Percentiles rank a stretch among this genome's conserved stretches.
Evolutionary conservation across 345 rosid species (phyloP).

Genomic region (Populus euphratica): DNA sequence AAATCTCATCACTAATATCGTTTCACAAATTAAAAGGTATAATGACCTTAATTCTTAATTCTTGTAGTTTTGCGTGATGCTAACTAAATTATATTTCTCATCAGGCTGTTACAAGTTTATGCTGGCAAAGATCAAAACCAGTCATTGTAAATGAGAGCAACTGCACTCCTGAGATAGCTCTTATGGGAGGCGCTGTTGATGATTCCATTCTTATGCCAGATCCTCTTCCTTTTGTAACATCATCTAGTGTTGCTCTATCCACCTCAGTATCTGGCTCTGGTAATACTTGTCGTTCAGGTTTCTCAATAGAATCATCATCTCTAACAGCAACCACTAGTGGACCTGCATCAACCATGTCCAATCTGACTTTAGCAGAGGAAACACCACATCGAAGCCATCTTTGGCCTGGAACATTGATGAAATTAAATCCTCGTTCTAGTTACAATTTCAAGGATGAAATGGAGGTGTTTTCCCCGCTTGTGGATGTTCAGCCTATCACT

Average conservation of each 20-base stretch:
- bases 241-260: constrained; percentile 50
- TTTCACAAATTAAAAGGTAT: constrained; percentile 3
- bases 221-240: constrained; percentile 75
- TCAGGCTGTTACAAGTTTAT: constrained; percentile 91
- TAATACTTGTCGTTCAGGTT: constrained; percentile 32
- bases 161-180: constrained; percentile 81
- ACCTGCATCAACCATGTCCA: constrained; percentile 32
- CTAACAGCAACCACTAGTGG: constrained; percentile 34
- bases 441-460: constrained; percentile 82
- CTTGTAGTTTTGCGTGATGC: constrained; percentile 15
- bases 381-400: constrained; percentile 63
- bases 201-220: constrained; percentile 97
- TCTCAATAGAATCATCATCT: constrained; percentile 38
- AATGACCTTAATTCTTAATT: neutral
- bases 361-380: constrained; percentile 53
- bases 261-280: constrained; percentile 49
- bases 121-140: constrained; percentile 98
- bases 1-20: neutral
- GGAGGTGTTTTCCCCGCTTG: constrained; percentile 90
- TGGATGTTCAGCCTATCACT: constrained; percentile 71
- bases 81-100: constrained; percentile 21
- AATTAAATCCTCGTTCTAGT: constrained; percentile 65
- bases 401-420: constrained; percentile 58
- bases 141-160: constrained; percentile 70
- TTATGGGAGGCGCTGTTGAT: constrained; percentile 79